phyloP scores from a whole-genome alignment of 2,329 filamentous ascomycete genomes.

The Cladosporium sp. region DNA sequence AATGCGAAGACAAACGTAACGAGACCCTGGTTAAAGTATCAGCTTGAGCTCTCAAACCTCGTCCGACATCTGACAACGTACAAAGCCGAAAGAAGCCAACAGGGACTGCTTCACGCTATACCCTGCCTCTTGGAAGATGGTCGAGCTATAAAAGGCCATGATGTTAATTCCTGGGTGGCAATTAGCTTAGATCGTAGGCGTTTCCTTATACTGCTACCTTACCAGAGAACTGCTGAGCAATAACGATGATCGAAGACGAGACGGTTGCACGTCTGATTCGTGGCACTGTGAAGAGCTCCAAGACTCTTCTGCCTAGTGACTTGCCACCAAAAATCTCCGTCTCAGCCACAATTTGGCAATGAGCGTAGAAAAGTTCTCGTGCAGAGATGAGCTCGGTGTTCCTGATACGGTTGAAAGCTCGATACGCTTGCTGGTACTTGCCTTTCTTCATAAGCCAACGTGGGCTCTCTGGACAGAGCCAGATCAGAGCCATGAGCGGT shows the following conservation, averaged over 20 bases:
- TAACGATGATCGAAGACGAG: constrained; percentile 25
- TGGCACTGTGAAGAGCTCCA: constrained; percentile 29
- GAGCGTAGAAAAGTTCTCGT: constrained; percentile 34
- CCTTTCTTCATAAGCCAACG: constrained; percentile 31
- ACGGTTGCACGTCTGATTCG: constrained; percentile 29
- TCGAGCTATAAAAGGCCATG: constrained; percentile 40
- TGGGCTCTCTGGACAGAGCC: constrained; percentile 42
- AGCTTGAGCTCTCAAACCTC: background rate
- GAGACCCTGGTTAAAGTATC: constrained; percentile 45
- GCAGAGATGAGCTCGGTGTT: constrained; percentile 34
- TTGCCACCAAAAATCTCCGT: constrained; percentile 25
- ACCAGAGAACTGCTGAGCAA: constrained; percentile 25
- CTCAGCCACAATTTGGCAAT: constrained; percentile 29
- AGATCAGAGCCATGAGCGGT: constrained; percentile 59
- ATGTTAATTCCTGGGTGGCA: constrained; percentile 30
- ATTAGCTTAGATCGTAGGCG: background rate
- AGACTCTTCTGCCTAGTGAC: background rate
- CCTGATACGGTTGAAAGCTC: constrained; percentile 44
- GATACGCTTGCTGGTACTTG: constrained; percentile 37
- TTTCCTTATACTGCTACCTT: background rate
- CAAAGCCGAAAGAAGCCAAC: constrained; percentile 56
- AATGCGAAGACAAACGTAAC: constrained; percentile 61
- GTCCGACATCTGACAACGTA: constrained; percentile 31
- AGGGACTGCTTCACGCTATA: constrained; percentile 48
- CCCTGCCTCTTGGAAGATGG: constrained; percentile 36